phyloP scores from a whole-genome alignment of 1,284 basidiomycete genomes.

The Gymnopus androsaceus region DNA sequence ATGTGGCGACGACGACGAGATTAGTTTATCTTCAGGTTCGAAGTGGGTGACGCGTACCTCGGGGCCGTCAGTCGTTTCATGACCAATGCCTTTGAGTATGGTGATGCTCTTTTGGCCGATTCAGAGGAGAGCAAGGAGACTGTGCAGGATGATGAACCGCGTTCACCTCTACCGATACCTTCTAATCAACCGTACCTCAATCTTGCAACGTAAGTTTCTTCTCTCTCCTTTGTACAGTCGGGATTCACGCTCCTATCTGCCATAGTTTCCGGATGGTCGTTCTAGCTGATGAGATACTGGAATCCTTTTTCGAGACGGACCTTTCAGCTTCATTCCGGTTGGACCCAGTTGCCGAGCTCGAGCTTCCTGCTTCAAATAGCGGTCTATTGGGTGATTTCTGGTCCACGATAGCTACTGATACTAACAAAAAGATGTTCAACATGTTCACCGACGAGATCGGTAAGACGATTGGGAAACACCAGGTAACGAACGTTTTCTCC shows the following conservation, averaged over 20 bases:
- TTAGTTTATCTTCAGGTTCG: constrained; percentile 97
- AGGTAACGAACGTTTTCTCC: constrained; percentile 40
- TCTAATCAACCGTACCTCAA: constrained; percentile 88
- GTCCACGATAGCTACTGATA: constrained; percentile 86
- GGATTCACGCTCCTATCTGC: not conserved
- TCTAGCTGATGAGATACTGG: constrained; percentile 90
- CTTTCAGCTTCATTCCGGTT: constrained; percentile 86
- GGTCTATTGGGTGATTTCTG: constrained; percentile 84
- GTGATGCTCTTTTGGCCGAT: constrained; percentile 76
- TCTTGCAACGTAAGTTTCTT: constrained; percentile 67
- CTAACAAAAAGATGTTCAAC: constrained; percentile 84
- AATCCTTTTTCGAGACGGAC: constrained; percentile 93
- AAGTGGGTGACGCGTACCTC: constrained; percentile 95
- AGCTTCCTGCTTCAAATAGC: constrained; percentile 56
- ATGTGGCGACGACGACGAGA: constrained; percentile 1
- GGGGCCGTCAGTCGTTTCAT: constrained; percentile 95
- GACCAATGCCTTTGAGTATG: constrained; percentile 96
- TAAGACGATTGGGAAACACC: constrained; percentile 89
- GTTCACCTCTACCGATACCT: constrained; percentile 47
- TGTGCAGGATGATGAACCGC: constrained; percentile 42
- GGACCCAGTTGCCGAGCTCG: constrained; percentile 68
- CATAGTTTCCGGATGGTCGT: constrained; percentile 98
- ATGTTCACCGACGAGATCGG: constrained; percentile 91
- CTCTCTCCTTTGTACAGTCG: constrained; percentile 9
- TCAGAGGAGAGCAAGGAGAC: constrained; percentile 34